Conservation (phyloP, 192 early-diverging fungal genomes). For the Cetraspora pellucida region DNA sequence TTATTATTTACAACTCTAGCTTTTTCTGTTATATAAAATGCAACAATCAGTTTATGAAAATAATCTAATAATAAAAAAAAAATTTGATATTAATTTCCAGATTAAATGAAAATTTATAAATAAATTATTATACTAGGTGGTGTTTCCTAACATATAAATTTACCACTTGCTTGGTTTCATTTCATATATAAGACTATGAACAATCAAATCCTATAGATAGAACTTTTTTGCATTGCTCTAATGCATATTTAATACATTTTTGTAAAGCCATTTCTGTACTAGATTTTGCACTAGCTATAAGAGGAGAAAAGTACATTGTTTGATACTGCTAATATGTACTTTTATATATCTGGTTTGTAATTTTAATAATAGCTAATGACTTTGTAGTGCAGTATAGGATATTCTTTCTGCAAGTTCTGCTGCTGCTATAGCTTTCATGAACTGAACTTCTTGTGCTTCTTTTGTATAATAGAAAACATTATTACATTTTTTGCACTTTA, state of each 20-base stretch:
- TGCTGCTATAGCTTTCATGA: background rate
- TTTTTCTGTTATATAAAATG: background rate
- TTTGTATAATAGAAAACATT: background rate
- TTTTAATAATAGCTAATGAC: background rate
- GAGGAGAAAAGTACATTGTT: background rate
- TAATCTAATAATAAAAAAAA: background rate
- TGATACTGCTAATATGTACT: constrained; percentile 4
- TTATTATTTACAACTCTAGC: too few relatives aligned
- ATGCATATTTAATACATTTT: background rate
- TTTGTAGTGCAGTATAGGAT: background rate
- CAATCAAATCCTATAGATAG: background rate
- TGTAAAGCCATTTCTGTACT: background rate
- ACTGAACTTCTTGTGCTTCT: background rate
- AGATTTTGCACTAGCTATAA: background rate
- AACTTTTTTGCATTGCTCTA: background rate
- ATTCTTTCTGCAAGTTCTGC: background rate
- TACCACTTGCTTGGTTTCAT: background rate
- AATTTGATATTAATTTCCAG: background rate
- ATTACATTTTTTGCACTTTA: background rate
- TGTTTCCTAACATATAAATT: background rate
- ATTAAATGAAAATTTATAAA: background rate
- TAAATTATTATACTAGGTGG: background rate
- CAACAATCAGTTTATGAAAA: background rate
- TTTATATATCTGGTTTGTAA: background rate
- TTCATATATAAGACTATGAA: background rate